phyloP scores from a whole-genome alignment of 192 early-diverging fungal genomes.

The Gigaspora rosea region DNA sequence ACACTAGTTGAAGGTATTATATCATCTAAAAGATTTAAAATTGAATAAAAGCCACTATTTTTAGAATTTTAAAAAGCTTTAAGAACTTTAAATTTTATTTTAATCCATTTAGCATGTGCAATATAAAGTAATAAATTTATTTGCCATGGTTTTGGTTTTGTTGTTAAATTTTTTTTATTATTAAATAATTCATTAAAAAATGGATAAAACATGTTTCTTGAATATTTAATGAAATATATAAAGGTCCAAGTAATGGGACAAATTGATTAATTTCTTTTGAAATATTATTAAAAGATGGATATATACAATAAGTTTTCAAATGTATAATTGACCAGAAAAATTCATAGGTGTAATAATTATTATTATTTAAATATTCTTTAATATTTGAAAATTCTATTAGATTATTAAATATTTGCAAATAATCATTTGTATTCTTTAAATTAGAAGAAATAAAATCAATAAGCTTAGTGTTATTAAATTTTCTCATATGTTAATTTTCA shows the following conservation, averaged over 20 bases:
- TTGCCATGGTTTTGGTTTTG: neutral
- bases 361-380: neutral
- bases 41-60: too few species aligned
- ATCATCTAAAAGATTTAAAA: too few species aligned
- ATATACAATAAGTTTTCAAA: neutral
- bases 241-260: neutral
- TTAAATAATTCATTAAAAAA: constrained; percentile 11
- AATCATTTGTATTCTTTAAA: neutral
- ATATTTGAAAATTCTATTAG: neutral
- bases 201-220: neutral
- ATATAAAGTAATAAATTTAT: neutral
- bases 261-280: neutral
- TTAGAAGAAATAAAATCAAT: neutral
- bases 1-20: too few species aligned
- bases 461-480: neutral
- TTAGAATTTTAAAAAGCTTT: too few species aligned
- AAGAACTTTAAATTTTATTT: neutral
- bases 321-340: too few species aligned
- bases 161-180: neutral
- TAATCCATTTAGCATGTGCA: neutral
- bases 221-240: neutral
- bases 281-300: neutral
- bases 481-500: neutral
- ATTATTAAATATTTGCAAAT: too few species aligned
- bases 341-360: neutral